Evolutionary conservation across 2,329 filamentous ascomycete genomes (phyloP), one percentile per base, ranked within the genome.

Genomic region (Talaromyces verruculosus): DNA sequence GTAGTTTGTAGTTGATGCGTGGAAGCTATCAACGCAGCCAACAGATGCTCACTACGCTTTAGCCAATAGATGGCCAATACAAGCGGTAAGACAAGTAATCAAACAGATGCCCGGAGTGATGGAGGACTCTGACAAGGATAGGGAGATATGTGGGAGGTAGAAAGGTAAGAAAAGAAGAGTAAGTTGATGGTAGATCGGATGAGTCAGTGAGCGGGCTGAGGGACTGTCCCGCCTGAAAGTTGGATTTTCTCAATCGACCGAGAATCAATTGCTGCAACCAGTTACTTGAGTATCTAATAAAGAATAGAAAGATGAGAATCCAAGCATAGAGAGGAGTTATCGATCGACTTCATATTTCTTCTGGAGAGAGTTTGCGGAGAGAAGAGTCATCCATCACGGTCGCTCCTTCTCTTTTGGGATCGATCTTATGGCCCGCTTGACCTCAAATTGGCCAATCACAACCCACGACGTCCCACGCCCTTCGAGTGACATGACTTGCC

Each of bases 401-500:
- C 7, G 51, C 25, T 57, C 49, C 17, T 63, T 28, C 37, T 57
- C 22, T 39, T 57, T 57, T 37, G 28, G 51, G 30, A 22, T 17
- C 25, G 33, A 28, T 57, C 61, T 43, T 47, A 28, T 47, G 51
- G 37, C 37, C 30, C 17, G 61, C 35, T 41, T 8, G 51, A 25
- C 10, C 13, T 19, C 13, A 37, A 43, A 63, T 63, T 58, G 55
- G 53, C 39, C 65, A 45, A 37, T 45, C 35, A 35, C 8, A 3
- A 1, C 7, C 30, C 1, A 13, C 11, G n/a, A 33, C 49, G 8
- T 3, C n/a, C 19, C 51, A 62, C 65, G 65, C 65, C 65, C 65
- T 67, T 45, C 10, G 25, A 51, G 61, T 67, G 65, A 67, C 65
- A 64, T 28, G 55, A 57, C 53, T 62, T 57, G 55, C 15, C 61